Evolutionary conservation across 371 early-diverging fungal species (phyloP).

Genomic region (Mucor sp.): DNA sequence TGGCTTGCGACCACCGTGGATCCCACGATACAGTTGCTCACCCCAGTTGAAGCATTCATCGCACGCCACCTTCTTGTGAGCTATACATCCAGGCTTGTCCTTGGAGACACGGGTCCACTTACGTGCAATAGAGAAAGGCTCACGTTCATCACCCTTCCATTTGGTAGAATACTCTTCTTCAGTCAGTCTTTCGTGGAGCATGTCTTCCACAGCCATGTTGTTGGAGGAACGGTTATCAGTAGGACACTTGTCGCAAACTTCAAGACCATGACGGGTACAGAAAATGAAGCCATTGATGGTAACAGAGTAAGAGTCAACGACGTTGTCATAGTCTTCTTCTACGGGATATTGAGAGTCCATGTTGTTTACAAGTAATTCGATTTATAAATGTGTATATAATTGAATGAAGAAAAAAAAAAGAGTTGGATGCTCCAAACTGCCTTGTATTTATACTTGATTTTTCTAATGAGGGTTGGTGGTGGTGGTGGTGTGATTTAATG

Average conservation of each 20-base stretch:
- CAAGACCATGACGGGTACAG: slow-evolving; percentile 46
- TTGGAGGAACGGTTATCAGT: slow-evolving; percentile 47
- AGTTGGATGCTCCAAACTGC: background rate
- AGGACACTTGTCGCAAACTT: slow-evolving; percentile 49
- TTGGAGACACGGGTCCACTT: slow-evolving; percentile 40
- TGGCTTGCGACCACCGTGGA: slow-evolving; percentile 39
- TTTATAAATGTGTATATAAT: background rate
- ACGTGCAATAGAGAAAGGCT: slow-evolving; percentile 42
- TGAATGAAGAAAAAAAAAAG: background rate
- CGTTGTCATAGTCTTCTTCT: slow-evolving; percentile 42
- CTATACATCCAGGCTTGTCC: slow-evolving; percentile 51
- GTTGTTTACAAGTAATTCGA: background rate
- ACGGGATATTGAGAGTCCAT: slow-evolving; percentile 45
- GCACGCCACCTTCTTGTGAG: slow-evolving; percentile 46
- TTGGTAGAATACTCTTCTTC: slow-evolving; percentile 40
- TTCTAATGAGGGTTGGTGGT: background rate
- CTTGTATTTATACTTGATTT: background rate
- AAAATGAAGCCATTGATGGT: slow-evolving; percentile 42
- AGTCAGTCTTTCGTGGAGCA: slow-evolving; percentile 38
- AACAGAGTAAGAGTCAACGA: slow-evolving; percentile 38
- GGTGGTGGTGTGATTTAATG: slow-evolving; percentile 1
- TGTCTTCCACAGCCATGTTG: slow-evolving; percentile 45
- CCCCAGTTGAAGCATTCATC: slow-evolving; percentile 54
- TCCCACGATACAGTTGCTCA: slow-evolving; percentile 34
- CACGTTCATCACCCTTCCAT: slow-evolving; percentile 55